These are phyloP conservation scores for Tilletia walkeri DNA, from an alignment of 1,284 basidiomycete species.

Conservation along the genomic window DNA sequence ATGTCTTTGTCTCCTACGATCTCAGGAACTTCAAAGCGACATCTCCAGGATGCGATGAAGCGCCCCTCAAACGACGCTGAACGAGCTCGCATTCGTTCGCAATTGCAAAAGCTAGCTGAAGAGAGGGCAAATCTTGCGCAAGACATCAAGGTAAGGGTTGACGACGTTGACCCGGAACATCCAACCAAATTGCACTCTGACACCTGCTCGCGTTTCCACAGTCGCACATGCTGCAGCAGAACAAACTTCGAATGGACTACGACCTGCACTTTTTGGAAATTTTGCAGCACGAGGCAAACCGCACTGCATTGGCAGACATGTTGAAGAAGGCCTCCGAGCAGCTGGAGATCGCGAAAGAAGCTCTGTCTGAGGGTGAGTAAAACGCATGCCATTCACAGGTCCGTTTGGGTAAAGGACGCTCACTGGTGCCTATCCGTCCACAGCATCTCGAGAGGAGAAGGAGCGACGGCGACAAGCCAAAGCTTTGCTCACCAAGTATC, in stretches of 20 bases:
- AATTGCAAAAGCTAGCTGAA: conserved; percentile 3
- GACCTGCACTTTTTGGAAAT: conserved; percentile 5
- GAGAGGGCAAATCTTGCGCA: not conserved
- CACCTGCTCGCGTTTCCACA: not conserved
- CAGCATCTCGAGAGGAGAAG: not conserved
- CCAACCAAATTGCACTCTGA: not conserved
- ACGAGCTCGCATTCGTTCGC: not conserved
- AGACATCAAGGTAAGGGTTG: conserved; percentile 6
- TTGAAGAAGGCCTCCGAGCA: not conserved
- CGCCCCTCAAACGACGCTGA: not conserved
- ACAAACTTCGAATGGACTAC: conserved; percentile 14
- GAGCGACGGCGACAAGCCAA: not conserved
- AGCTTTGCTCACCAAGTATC: not conserved
- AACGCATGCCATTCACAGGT: too few relatives aligned
- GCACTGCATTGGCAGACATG: not conserved
- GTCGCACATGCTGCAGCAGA: conserved; percentile 1
- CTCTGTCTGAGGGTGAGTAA: not conserved
- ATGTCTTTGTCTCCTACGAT: not conserved
- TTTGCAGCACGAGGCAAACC: conserved; percentile 6
- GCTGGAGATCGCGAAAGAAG: not conserved
- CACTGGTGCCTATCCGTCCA: not conserved
- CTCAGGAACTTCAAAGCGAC: not conserved
- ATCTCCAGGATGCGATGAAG: not conserved
- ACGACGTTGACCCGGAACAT: too few relatives aligned
- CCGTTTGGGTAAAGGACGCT: too few relatives aligned